Evolutionary conservation across 306 rosid genomes (phyloP).

Genomic region (Cicer yamashitae): DNA sequence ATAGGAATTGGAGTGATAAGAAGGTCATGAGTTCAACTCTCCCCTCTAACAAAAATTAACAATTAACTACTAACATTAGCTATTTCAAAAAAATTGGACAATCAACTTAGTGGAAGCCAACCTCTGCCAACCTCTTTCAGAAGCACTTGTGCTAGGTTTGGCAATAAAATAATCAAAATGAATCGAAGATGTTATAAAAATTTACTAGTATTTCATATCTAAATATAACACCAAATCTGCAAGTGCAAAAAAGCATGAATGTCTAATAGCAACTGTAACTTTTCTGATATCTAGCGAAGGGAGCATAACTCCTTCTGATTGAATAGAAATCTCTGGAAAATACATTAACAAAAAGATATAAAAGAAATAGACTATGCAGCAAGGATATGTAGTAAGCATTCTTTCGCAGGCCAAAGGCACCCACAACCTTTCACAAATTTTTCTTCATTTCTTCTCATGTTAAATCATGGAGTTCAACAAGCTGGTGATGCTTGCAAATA

Average conservation of each 20-base stretch:
- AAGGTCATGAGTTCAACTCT: no score
- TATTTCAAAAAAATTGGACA: no score
- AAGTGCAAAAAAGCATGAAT: background rate
- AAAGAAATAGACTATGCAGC: background rate
- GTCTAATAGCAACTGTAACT: background rate
- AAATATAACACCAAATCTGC: background rate
- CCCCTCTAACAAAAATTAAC: no score
- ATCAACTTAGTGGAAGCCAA: background rate
- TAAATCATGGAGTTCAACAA: background rate
- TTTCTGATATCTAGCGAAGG: background rate
- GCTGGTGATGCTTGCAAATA: background rate
- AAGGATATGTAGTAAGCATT: background rate
- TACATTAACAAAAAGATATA: background rate
- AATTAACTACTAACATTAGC: no score
- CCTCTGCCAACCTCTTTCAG: background rate
- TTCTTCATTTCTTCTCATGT: background rate
- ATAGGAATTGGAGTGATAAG: no score
- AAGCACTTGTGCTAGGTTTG: background rate
- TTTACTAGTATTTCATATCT: background rate
- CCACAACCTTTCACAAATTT: background rate
- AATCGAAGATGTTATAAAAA: background rate
- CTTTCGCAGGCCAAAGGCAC: background rate
- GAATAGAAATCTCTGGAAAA: background rate
- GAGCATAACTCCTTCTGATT: background rate
- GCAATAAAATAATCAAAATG: background rate